These are phyloP conservation scores for Chaetomium sp. DNA, from an alignment of 2,329 filamentous ascomycete genomes.

Conservation along the genomic window DNA sequence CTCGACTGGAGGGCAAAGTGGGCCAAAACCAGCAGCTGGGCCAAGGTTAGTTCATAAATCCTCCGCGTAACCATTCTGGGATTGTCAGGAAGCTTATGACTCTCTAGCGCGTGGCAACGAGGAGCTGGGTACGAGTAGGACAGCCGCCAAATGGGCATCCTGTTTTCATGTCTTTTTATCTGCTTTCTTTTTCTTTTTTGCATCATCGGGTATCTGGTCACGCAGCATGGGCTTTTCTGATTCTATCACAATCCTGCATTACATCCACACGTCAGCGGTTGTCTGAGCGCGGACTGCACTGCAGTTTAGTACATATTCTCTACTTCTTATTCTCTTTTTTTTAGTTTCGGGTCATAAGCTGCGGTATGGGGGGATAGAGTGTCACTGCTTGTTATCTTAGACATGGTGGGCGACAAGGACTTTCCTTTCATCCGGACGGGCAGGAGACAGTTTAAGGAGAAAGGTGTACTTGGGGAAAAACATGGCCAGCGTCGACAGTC, in stretches of 20 bases:
- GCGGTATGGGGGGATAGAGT: neutral
- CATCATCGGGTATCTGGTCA: neutral
- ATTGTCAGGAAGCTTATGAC: no score
- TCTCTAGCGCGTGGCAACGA: constrained; percentile 46
- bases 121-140: constrained; percentile 42
- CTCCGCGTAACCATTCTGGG: neutral
- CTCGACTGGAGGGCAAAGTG: constrained; percentile 6
- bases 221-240: neutral
- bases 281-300: neutral
- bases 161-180: neutral
- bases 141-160: neutral
- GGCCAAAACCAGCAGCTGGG: constrained; percentile 23
- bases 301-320: neutral
- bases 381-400: neutral
- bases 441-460: no score
- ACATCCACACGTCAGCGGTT: neutral
- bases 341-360: neutral
- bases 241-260: neutral
- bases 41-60: constrained; percentile 28
- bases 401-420: neutral
- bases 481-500: no score
- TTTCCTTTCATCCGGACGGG: neutral
- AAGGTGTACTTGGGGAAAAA: no score
- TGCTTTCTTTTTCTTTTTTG: neutral
- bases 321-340: neutral